Conservation (phyloP, 179 eudicot species). For the Heliamphora pulchella region DNA sequence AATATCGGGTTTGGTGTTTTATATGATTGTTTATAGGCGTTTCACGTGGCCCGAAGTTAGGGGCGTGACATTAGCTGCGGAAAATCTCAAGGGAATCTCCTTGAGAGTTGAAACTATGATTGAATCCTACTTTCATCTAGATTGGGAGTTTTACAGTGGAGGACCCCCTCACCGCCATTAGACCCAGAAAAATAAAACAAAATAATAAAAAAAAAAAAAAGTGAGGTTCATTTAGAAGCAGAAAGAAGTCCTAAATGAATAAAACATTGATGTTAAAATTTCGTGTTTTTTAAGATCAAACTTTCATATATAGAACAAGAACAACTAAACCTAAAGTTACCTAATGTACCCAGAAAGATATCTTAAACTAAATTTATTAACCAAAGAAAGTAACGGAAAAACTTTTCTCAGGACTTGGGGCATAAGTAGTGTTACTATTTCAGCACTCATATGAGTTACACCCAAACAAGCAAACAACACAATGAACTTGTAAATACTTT, state of each 20-base stretch:
- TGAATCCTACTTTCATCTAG: background rate
- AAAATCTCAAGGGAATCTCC: no score
- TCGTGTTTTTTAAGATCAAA: background rate
- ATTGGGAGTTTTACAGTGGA: no score
- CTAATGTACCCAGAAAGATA: background rate
- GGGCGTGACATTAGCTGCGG: no score
- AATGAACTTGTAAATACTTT: background rate
- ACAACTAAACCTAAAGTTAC: background rate
- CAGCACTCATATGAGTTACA: no score
- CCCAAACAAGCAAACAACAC: background rate
- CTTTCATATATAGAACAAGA: background rate
- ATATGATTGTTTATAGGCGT: no score
- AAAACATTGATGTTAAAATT: background rate
- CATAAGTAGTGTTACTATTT: no score
- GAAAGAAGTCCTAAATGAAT: background rate
- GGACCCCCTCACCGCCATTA: background rate
- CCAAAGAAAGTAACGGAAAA: background rate
- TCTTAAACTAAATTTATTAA: background rate
- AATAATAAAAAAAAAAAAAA: background rate
- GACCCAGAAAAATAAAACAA: background rate
- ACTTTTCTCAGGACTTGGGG: no score
- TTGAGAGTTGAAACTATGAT: no score
- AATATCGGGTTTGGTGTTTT: no score
- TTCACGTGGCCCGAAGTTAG: no score
- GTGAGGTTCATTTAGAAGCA: background rate